Evolutionary conservation across 2,329 filamentous ascomycete species (phyloP).

Genomic region (Cadophora sp.): DNA sequence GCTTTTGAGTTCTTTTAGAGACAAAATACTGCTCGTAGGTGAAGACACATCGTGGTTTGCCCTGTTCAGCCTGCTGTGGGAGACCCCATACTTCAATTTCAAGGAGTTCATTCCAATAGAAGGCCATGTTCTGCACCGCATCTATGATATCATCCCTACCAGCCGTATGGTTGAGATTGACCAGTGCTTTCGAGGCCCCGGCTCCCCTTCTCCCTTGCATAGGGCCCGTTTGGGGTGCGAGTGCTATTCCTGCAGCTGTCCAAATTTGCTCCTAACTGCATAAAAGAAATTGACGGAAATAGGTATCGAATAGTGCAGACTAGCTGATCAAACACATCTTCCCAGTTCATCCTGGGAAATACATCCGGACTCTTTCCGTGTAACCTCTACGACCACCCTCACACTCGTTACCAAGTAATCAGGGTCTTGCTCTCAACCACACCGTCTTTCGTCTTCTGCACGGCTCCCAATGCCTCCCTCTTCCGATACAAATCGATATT

Average conservation of each 20-base stretch:
- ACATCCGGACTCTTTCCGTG: too few species aligned
- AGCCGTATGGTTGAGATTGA: not conserved
- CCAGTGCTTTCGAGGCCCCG: too few species aligned
- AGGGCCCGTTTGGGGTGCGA: not conserved
- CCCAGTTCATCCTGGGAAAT: not conserved
- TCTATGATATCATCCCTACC: too few species aligned
- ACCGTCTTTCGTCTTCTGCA: constrained; percentile 21
- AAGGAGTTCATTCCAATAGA: too few species aligned
- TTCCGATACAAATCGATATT: constrained; percentile 26
- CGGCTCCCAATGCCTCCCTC: constrained; percentile 20
- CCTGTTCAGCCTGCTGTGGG: too few species aligned
- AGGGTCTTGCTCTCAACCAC: constrained; percentile 16
- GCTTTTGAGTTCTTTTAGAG: not conserved
- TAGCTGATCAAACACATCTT: not conserved
- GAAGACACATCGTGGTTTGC: too few species aligned
- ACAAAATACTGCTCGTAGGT: too few species aligned
- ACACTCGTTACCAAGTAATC: constrained; percentile 17
- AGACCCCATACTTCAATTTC: too few species aligned
- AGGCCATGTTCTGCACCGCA: too few species aligned
- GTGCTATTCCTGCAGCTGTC: not conserved
- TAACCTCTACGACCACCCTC: too few species aligned
- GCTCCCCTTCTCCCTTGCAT: not conserved
- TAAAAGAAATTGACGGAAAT: not conserved
- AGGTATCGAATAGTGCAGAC: not conserved
- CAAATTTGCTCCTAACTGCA: not conserved